Evolutionary conservation across 1,284 basidiomycete genomes (phyloP).

Genomic region (Ceratobasidium sp.): DNA sequence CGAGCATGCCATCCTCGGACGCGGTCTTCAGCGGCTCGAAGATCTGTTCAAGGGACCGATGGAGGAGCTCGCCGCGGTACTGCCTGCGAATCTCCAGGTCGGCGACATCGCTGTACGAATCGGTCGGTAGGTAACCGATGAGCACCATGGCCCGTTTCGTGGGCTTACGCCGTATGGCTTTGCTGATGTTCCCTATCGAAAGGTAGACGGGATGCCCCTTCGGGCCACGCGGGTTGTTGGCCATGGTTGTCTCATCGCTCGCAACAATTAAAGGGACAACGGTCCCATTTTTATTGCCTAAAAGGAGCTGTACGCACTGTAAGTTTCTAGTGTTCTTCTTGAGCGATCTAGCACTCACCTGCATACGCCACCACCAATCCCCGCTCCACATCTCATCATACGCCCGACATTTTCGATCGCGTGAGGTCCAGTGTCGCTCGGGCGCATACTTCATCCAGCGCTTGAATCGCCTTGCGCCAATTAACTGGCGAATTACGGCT

Average conservation of each 20-base stretch:
- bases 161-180: conserved; percentile 22
- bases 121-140: conserved; percentile 39
- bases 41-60: conserved; percentile 45
- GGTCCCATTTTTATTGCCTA: neutral
- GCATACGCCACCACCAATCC: conserved; percentile 39
- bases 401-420: neutral
- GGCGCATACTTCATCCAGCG: conserved; percentile 13
- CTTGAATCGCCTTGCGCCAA: neutral
- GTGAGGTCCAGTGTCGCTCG: conserved; percentile 23
- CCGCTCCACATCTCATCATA: conserved; percentile 32
- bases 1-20: neutral
- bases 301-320: too few species aligned
- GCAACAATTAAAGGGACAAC: conserved; percentile 12
- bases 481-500: neutral
- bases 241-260: neutral
- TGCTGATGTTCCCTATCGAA: conserved; percentile 38
- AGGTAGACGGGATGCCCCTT: conserved; percentile 1
- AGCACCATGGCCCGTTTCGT: conserved; percentile 29
- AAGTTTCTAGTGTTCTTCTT: neutral
- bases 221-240: neutral
- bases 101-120: neutral
- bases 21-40: conserved; percentile 16
- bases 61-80: conserved; percentile 9
- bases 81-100: neutral
- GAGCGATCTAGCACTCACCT: neutral